phyloP scores from a whole-genome alignment of 1,284 basidiomycete genomes.

The Ceratobasidium sp. region DNA sequence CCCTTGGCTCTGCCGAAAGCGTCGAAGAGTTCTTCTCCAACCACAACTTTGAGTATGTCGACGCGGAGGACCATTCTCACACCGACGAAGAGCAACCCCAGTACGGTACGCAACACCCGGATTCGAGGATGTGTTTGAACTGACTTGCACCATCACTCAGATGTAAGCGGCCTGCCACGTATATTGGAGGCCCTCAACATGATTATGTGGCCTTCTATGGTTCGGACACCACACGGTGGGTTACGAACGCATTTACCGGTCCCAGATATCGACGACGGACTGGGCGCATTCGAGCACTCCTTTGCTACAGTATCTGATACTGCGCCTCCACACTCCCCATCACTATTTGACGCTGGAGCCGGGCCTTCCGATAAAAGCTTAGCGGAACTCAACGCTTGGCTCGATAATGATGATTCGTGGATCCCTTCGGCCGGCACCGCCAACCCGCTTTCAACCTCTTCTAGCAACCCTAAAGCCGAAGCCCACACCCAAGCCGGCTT shows the following conservation, averaged over 20 bases:
- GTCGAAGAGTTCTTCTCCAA: constrained; percentile 69
- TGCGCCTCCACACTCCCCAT: constrained; percentile 17
- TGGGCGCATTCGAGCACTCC: constrained; percentile 5
- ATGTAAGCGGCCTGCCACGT: constrained; percentile 66
- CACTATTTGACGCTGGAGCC: background rate
- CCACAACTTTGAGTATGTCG: constrained; percentile 75
- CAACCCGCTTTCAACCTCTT: constrained; percentile 1
- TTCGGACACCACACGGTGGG: constrained; percentile 48
- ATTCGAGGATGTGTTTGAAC: background rate
- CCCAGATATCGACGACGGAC: background rate
- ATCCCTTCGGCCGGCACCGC: constrained; percentile 43
- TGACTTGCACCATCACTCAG: constrained; percentile 50
- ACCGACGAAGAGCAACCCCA: background rate
- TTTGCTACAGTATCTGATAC: constrained; percentile 33
- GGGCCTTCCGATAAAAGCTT: constrained; percentile 46
- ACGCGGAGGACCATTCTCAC: constrained; percentile 50
- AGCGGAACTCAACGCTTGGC: constrained; percentile 66
- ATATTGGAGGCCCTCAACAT: constrained; percentile 78
- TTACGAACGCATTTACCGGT: background rate
- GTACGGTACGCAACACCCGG: constrained; percentile 15
- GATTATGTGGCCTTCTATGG: constrained; percentile 83
- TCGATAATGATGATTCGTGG: constrained; percentile 52
- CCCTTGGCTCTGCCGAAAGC: constrained; percentile 50
- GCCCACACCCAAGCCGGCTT: constrained; percentile 56
- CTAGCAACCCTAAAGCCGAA: constrained; percentile 4